Base-by-base conservation (phyloP, 352 stramenopile species). In the Phytophthora europaea region DNA sequence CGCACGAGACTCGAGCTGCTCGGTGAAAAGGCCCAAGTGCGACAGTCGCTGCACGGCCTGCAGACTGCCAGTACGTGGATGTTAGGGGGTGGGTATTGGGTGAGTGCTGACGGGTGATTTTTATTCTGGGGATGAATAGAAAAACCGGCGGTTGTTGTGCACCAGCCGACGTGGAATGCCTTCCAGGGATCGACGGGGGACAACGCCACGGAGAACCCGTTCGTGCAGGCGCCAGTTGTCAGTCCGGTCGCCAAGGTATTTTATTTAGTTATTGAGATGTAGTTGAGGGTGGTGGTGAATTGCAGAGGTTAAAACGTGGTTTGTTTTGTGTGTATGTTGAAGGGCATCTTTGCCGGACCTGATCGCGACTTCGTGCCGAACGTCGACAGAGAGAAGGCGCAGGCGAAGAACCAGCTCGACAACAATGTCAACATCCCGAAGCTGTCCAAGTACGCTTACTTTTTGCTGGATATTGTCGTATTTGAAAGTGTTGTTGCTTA, bases 11-110 rank as follows among this genome's bases (percentile, higher is more conserved):
- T 91, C 12, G 81, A 85, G n/a, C 52, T 89, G 43, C 72, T 91
- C 12, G 73, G 72, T 63, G 81, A 91, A 69, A 91, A 91, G 65
- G 84, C 80, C 6, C 81, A 89, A 68, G 80, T 91, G 48, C 81
- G 85, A 31, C 77, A 88, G 55, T 88, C 83, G 56, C 73, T 91
- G 33, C 83, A 89, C 55, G 80, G 83, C 3, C 48, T 91, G 61
- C 72, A 91, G 58, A 79, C 73, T 34, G 66, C 72, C 6, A 82
- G 82, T 88, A 86, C 61, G 80, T 71, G 56, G n/a, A 0, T 54
- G 6, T 36, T 20, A 6, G 23, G 22, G 13, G 28, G 31, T 43
- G 23, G 9, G 18, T 33, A 2, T 43, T 43, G 28, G 23, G 23
- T 5, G 28, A 31, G 47, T 58, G 5, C 34, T 79, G n/a, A 69